These are phyloP conservation scores for Acmispon strigosus DNA, from an alignment of 306 rosid genomes.

Conservation along the genomic window DNA sequence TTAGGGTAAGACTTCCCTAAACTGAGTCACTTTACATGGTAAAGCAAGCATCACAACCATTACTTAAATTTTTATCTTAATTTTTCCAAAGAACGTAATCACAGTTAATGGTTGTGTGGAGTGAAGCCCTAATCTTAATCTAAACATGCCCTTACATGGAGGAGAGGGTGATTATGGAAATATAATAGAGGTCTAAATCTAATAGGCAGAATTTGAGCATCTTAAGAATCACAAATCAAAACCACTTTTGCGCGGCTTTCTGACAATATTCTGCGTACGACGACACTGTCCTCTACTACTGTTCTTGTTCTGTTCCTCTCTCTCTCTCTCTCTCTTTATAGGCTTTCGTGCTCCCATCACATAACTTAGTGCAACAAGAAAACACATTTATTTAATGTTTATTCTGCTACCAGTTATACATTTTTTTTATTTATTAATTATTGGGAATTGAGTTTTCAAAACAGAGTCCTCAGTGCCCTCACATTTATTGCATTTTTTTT, in stretches of 20 bases:
- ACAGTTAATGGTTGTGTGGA: no score
- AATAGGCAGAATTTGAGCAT: neutral
- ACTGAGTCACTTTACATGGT: no score
- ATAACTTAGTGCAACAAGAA: neutral
- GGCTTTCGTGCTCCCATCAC: conserved; percentile 27
- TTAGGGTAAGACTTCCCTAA: no score
- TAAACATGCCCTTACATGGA: no score
- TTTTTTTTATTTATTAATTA: neutral
- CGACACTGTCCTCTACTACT: conserved; percentile 22
- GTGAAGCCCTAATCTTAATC: no score
- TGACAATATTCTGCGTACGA: conserved; percentile 68
- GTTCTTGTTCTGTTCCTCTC: neutral
- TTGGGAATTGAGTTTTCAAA: conserved; percentile 24
- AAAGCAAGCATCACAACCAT: no score
- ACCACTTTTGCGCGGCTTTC: conserved; percentile 43
- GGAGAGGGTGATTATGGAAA: neutral
- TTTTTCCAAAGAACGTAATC: no score
- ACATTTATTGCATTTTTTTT: conserved; percentile 24
- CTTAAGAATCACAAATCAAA: conserved; percentile 23
- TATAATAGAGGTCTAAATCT: neutral
- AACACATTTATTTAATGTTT: neutral
- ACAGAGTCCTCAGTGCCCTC: conserved; percentile 7
- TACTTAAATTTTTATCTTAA: no score
- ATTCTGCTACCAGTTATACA: neutral
- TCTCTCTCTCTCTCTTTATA: conserved; percentile 5